Evolutionary conservation across 305 asterid species (phyloP).

Genomic region (Salvia sclarea): DNA sequence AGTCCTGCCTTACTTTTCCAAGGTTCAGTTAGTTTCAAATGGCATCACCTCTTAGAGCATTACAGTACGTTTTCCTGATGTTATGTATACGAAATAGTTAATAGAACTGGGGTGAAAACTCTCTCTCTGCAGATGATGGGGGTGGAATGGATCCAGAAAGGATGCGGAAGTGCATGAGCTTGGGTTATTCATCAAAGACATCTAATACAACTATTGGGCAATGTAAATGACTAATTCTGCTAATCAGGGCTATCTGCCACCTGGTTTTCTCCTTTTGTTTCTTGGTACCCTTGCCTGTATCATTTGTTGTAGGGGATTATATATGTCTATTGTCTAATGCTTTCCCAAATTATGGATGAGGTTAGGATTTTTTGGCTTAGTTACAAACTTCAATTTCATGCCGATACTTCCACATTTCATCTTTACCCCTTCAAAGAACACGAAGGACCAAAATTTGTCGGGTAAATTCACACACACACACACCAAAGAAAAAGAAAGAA

Average conservation of each 20-base stretch:
- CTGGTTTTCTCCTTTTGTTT: slow-evolving; percentile 15
- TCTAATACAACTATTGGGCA: slow-evolving; percentile 84
- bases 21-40: slow-evolving; percentile 48
- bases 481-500: background rate
- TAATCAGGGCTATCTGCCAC: slow-evolving; percentile 17
- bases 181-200: slow-evolving; percentile 92
- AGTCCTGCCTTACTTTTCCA: slow-evolving; percentile 86
- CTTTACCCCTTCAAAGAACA: slow-evolving; percentile 16
- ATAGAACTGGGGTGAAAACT: slow-evolving; percentile 13
- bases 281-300: slow-evolving; percentile 10
- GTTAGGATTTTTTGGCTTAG: background rate
- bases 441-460: background rate
- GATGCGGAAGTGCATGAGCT: slow-evolving; percentile 92
- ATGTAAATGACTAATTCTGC: slow-evolving; percentile 52
- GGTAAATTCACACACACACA: slow-evolving; percentile 1
- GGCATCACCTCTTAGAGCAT: slow-evolving; percentile 25
- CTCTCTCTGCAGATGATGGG: slow-evolving; percentile 73
- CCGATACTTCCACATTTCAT: background rate
- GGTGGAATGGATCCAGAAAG: slow-evolving; percentile 95
- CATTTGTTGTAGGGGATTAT: slow-evolving; percentile 13
- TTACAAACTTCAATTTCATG: background rate
- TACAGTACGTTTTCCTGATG: slow-evolving; percentile 11
- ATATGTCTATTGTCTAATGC: background rate
- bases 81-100: slow-evolving; percentile 20
- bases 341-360: background rate